A percentile compares a stretch with the other conserved stretches of the same genome.
These are phyloP conservation scores for Metarhizium sp. DNA, from an alignment of 2,329 filamentous ascomycete genomes.

Conservation along the genomic window DNA sequence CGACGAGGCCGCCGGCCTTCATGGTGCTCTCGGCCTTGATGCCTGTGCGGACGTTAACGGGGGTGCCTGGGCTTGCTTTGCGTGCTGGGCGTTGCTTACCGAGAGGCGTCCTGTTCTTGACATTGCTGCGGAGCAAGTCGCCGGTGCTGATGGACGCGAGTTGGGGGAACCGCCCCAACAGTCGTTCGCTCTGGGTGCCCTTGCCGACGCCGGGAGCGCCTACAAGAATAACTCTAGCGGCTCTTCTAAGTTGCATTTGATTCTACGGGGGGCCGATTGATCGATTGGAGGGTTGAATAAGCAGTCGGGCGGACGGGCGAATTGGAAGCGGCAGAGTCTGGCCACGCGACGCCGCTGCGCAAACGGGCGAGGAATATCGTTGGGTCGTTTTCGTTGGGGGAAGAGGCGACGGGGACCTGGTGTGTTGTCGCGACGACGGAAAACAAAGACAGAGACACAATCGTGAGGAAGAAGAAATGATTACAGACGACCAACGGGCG, in stretches of 20 bases:
- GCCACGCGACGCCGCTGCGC: too few species aligned
- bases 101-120: constrained; percentile 75
- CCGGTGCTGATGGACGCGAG: constrained; percentile 88
- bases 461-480: neutral
- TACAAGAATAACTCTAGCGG: constrained; percentile 87
- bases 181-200: constrained; percentile 85
- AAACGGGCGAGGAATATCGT: neutral
- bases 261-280: constrained; percentile 12
- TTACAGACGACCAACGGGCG: neutral
- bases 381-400: neutral
- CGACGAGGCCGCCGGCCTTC: constrained; percentile 80
- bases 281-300: neutral
- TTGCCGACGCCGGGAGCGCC: constrained; percentile 97
- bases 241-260: constrained; percentile 59
- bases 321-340: neutral
- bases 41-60: constrained; percentile 40
- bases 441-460: neutral
- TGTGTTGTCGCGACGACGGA: too few species aligned
- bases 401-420: neutral
- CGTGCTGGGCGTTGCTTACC: constrained; percentile 41
- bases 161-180: constrained; percentile 80
- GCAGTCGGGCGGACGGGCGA: too few species aligned
- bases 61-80: neutral
- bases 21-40: constrained; percentile 86
- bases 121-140: constrained; percentile 85